phyloP scores from a whole-genome alignment of 228 moss, liverwort and hornwort genomes.

The Sphagnum magellanicum region DNA sequence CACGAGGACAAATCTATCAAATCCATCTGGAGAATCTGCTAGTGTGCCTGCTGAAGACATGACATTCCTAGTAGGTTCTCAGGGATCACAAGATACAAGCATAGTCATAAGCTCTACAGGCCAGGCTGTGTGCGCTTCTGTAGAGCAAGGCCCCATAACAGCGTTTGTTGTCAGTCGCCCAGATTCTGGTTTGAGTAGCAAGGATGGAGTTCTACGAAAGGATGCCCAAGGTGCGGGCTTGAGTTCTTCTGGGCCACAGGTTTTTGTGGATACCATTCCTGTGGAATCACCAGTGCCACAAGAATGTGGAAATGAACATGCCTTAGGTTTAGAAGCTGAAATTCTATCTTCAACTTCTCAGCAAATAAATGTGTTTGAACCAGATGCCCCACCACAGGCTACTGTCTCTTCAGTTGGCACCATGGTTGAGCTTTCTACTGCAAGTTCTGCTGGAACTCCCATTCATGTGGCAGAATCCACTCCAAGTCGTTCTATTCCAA shows the following conservation, averaged over 20 bases:
- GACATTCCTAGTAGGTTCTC: too few relatives aligned
- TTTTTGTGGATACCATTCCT: conserved; percentile 5
- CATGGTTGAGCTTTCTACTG: not conserved
- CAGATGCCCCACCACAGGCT: conserved; percentile 1
- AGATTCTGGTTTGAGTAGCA: not conserved
- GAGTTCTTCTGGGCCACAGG: not conserved
- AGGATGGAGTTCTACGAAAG: not conserved
- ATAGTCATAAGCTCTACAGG: too few relatives aligned
- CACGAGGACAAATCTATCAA: too few relatives aligned
- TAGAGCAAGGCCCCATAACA: not conserved
- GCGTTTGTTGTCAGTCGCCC: not conserved
- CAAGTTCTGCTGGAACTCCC: not conserved
- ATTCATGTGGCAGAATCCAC: conserved; percentile 4
- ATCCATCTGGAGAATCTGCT: too few relatives aligned
- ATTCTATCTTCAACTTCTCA: conserved; percentile 11
- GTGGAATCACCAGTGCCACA: conserved; percentile 6
- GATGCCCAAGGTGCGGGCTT: not conserved
- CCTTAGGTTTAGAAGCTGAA: conserved; percentile 5
- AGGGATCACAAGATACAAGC: too few relatives aligned
- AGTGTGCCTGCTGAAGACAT: too few relatives aligned
- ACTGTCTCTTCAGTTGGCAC: not conserved
- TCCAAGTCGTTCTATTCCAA: conserved; percentile 1
- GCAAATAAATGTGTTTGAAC: conserved; percentile 10
- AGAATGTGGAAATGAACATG: not conserved
- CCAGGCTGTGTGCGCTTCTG: not conserved